Evolutionary conservation across 371 early-diverging fungal genomes (phyloP), one percentile per base, ranked within the genome.

Genomic region (Zychaea mexicana): DNA sequence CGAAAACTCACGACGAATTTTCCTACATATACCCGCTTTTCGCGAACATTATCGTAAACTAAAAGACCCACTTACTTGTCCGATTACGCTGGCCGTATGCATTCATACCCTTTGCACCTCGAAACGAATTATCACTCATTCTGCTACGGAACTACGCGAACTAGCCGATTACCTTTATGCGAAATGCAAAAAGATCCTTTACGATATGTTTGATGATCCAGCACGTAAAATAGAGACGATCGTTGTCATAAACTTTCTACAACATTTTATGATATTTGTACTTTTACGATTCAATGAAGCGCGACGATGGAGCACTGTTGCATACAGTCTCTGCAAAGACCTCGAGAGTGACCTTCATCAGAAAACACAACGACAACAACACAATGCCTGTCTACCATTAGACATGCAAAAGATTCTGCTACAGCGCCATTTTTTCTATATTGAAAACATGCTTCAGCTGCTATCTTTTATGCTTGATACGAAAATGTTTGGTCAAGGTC

Each of bases 191-290:
- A 49, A 54, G 22, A 32, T 54, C 2, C 30, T 70, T 1, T 21
- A 24, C n/a, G 70, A 70, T 17, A 62, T 57, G 32, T 70, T 70
- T 56, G 70, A 70, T 32, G 70, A 70, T 30, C 70, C 70, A 1
- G 19, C 58, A 1, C 62, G 55, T 13, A 38, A 62, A 19, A n/a
- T 70, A 4, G 70, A 70, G 38, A 62, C 70, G 1, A 17, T 70
- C 3, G 33, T 62, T 8, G 36, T 61, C 33, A 57, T 58, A 27
- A 36, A 33, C 5, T 45, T 42, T 7, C 30, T 58, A 2, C 19
- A 28, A n/a, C n/a, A 36, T 27, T 58, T 36, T 28, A 21, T 42
- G 10, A 39, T 39, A 12, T 19, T 38, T 28, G 42, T 58, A 2
- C 59, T 33, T 28, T 24, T 58, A 24, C 46, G 30, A n/a, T 45